phyloP scores from a whole-genome alignment of 2,329 filamentous ascomycete genomes.

The Xylaria sp. region DNA sequence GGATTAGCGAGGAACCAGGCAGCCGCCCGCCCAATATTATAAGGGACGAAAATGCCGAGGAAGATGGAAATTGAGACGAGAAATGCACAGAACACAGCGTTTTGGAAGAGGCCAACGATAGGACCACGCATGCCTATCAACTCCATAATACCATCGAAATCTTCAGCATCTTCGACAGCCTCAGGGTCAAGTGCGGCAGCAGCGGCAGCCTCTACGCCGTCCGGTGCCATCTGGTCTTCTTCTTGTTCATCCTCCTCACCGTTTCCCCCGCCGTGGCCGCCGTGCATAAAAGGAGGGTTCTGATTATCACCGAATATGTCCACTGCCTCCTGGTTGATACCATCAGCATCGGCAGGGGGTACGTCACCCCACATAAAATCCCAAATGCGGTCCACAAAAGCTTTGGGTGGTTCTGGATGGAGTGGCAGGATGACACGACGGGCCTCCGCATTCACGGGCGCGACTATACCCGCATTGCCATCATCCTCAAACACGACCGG shows the following conservation, averaged over 20 bases:
- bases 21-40: conserved; percentile 85
- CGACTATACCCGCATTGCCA: neutral
- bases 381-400: conserved; percentile 52
- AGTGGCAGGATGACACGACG: conserved; percentile 13
- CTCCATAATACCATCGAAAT: conserved; percentile 95
- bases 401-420: conserved; percentile 40
- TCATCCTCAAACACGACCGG: neutral
- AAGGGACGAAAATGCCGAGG: conserved; percentile 86
- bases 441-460: conserved; percentile 5
- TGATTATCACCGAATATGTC: conserved; percentile 60
- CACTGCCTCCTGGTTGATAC: conserved; percentile 60
- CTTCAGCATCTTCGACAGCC: conserved; percentile 84
- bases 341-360: conserved; percentile 45
- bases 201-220: conserved; percentile 67
- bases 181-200: conserved; percentile 74
- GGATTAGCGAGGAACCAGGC: conserved; percentile 82
- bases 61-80: conserved; percentile 87
- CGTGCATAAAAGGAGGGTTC: conserved; percentile 47
- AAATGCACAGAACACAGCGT: conserved; percentile 91
- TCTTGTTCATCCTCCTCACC: conserved; percentile 39
- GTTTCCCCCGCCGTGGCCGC: conserved; percentile 40
- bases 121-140: conserved; percentile 96
- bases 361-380: conserved; percentile 69
- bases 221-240: conserved; percentile 54
- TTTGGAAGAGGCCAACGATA: conserved; percentile 86